Evolutionary conservation across 2,329 filamentous ascomycete genomes (phyloP), one percentile per base, ranked within the genome.

Genomic region (Alternaria triticimaculans): DNA sequence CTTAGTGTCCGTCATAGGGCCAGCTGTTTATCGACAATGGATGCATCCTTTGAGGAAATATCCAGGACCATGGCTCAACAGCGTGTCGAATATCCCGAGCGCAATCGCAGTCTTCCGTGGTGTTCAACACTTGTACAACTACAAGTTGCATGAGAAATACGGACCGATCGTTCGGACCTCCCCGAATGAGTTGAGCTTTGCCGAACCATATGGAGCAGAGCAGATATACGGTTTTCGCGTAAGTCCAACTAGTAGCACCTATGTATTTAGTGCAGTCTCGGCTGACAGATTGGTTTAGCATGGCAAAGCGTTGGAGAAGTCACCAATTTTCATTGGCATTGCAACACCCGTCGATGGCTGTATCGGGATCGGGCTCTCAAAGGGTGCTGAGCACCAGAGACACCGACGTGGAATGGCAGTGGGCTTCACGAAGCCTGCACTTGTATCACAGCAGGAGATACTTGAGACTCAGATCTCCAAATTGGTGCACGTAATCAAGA

Each of bases 321-420:
- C 25, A 7, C 54, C 43, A 3, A 6, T 56, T 4, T 56, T 56
- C 26, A 56, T 56, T n/a, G 54, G 54, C 4, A 28, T 48, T 6
- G 54, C 33, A n/a, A 23, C 15, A 15, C 54, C 54, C 8, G 33
- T 56, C 7, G 44, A 56, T 9, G 54, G 54, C 26, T 56, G 54
- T 5, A 28, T 56, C 8, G 54, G 54, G 6, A 48, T 56, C 15
- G 54, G 54, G 6, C 54, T 56, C 26, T 26, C 54, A 23, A 56
- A 26, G n/a, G 54, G 54, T 2, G 11, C 25, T 14, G 54, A 56
- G 25, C 54, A 56, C 21, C n/a, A 26, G 6, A 44, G 54, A n/a
- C 54, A 56, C 3, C 54, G 54, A 37, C 54, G 54, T 12, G 54
- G 26, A 56, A 30, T 56, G 54, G 54, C 54, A 46, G 25, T 33